These are phyloP conservation scores for Posidonia australis DNA, from an alignment of 106 monocot genomes.

Conservation along the genomic window DNA sequence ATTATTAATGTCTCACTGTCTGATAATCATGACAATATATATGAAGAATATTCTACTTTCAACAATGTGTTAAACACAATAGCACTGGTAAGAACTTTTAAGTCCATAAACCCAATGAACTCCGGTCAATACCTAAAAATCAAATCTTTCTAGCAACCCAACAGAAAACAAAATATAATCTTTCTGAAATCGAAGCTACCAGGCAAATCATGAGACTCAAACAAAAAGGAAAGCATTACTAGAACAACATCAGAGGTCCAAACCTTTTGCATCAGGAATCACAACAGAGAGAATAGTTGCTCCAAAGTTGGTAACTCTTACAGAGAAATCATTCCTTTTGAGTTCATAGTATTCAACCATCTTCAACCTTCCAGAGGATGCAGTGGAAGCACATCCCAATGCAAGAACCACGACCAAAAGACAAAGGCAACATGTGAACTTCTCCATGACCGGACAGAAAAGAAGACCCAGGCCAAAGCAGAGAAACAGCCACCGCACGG, in stretches of 20 bases:
- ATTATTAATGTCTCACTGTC: slow-evolving; percentile 2
- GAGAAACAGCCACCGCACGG: too few species aligned
- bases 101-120: too few species aligned
- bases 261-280: slow-evolving; percentile 73
- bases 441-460: too few species aligned
- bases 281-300: slow-evolving; percentile 68
- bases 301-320: slow-evolving; percentile 78
- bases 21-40: not conserved
- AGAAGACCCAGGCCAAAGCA: too few species aligned
- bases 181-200: not conserved
- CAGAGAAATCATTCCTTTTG: slow-evolving; percentile 67
- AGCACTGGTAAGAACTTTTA: too few species aligned
- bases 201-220: not conserved
- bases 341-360: slow-evolving; percentile 48
- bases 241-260: too few species aligned
- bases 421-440: slow-evolving; percentile 3
- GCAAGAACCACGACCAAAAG: slow-evolving; percentile 7
- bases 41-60: not conserved
- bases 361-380: too few species aligned
- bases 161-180: not conserved
- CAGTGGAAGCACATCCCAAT: slow-evolving; percentile 10
- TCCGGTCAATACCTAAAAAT: not conserved
- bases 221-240: not conserved
- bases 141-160: not conserved
- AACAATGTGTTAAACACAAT: too few species aligned